These are phyloP conservation scores for Mortierella polycephala DNA, from an alignment of 371 early-diverging fungal genomes.

Conservation along the genomic window DNA sequence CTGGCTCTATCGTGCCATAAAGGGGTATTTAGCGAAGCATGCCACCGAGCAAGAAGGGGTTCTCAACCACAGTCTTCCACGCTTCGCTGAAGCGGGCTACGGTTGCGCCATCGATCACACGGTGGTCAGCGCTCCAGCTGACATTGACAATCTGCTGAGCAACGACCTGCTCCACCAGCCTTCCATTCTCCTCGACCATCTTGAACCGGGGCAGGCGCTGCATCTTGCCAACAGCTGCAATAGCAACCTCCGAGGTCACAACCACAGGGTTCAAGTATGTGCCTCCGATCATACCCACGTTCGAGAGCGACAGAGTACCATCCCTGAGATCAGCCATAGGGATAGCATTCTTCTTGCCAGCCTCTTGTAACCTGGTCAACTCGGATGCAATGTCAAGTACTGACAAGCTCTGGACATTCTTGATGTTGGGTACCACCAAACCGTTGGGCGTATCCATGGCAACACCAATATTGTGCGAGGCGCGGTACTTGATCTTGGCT, in stretches of 20 bases:
- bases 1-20: too few relatives aligned
- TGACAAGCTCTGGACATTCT: slow-evolving; percentile 89
- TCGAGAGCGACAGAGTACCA: slow-evolving; percentile 93
- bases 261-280: slow-evolving; percentile 91
- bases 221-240: slow-evolving; percentile 91
- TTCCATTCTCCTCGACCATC: slow-evolving; percentile 61
- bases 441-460: slow-evolving; percentile 98
- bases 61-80: slow-evolving; percentile 91
- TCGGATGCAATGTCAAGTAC: slow-evolving; percentile 93
- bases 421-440: slow-evolving; percentile 94
- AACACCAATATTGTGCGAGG: slow-evolving; percentile 91
- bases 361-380: slow-evolving; percentile 79
- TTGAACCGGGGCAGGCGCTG: slow-evolving; percentile 89
- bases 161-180: slow-evolving; percentile 68
- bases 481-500: slow-evolving; percentile 76
- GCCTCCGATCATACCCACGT: slow-evolving; percentile 96
- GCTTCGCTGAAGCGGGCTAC: slow-evolving; percentile 89
- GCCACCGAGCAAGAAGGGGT: slow-evolving; percentile 73
- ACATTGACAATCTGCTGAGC: slow-evolving; percentile 80
- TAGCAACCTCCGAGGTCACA: slow-evolving; percentile 89
- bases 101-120: slow-evolving; percentile 98
- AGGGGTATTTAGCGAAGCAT: slow-evolving; percentile 59
- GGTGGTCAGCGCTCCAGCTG: slow-evolving; percentile 96
- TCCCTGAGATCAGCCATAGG: slow-evolving; percentile 78
- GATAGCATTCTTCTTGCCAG: slow-evolving; percentile 75